Percentiles rank a stretch among this genome's conserved stretches.
Conservation (phyloP, 495 filamentous ascomycete species). For the Schizothecium vesticola region DNA sequence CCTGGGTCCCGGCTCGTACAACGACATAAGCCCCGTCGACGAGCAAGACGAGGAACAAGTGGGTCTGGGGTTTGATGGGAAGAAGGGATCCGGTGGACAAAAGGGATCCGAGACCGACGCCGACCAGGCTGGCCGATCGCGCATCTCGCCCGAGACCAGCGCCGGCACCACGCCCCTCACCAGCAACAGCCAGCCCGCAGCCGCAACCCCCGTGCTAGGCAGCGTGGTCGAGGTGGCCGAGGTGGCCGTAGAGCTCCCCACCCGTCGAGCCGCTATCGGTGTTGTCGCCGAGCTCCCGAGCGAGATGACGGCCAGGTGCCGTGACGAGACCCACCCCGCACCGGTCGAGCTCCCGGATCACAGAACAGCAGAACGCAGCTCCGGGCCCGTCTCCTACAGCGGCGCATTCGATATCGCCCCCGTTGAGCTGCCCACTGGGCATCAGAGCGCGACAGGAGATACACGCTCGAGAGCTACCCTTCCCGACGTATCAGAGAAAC, state of each 20-base stretch:
- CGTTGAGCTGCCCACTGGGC: slow-evolving; percentile 24
- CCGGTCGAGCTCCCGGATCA: slow-evolving; percentile 38
- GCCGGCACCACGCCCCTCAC: slow-evolving; percentile 20
- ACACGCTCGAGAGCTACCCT: not conserved
- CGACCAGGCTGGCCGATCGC: not conserved
- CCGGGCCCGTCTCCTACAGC: slow-evolving; percentile 16
- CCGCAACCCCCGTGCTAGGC: slow-evolving; percentile 2
- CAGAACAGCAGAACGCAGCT: slow-evolving; percentile 12
- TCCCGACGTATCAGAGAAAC: not conserved
- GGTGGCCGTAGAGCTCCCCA: not conserved
- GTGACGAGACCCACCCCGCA: slow-evolving; percentile 35
- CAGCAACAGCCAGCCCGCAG: slow-evolving; percentile 14
- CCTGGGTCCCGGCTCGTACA: slow-evolving; percentile 35
- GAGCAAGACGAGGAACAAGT: slow-evolving; percentile 29
- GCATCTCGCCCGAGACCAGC: slow-evolving; percentile 7
- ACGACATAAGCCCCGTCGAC: slow-evolving; percentile 29
- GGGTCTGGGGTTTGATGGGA: slow-evolving; percentile 3
- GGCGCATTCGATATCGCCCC: slow-evolving; percentile 32
- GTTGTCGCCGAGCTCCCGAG: slow-evolving; percentile 41
- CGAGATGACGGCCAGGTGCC: slow-evolving; percentile 29
- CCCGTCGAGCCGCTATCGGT: slow-evolving; percentile 31
- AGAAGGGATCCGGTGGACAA: not conserved
- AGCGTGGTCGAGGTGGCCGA: not conserved
- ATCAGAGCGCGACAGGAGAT: slow-evolving; percentile 4
- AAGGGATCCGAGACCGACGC: not conserved